Conservation (phyloP, 2,329 filamentous ascomycete genomes). For the Colletotrichum ledebouriae region DNA sequence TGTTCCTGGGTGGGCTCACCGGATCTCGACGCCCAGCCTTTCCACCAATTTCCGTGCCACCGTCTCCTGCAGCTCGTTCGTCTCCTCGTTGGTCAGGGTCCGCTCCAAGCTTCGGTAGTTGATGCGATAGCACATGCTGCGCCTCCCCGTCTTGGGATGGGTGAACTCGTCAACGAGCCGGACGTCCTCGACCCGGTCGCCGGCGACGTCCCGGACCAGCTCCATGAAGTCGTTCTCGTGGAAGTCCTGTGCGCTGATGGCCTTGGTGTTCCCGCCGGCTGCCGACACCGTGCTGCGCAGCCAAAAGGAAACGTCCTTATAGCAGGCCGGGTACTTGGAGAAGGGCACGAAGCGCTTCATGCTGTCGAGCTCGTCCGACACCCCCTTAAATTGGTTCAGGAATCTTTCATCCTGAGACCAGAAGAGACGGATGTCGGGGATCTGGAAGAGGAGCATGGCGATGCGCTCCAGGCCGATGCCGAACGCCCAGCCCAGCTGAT, state of each 20-base stretch:
- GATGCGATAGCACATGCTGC: constrained; percentile 91
- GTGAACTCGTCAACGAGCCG: constrained; percentile 86
- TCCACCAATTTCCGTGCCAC: constrained; percentile 76
- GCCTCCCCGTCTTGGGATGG: constrained; percentile 86
- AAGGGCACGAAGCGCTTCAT: constrained; percentile 83
- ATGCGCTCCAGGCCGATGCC: constrained; percentile 94
- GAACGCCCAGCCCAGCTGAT: constrained; percentile 93
- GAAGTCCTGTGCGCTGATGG: constrained; percentile 64
- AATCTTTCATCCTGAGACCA: constrained; percentile 92
- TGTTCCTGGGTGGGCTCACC: constrained; percentile 49
- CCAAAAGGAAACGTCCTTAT: constrained; percentile 97
- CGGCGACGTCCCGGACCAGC: constrained; percentile 84
- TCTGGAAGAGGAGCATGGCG: constrained; percentile 96
- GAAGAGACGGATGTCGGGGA: constrained; percentile 96
- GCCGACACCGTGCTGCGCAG: constrained; percentile 63
- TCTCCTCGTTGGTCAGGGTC: constrained; percentile 87
- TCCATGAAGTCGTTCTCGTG: constrained; percentile 99
- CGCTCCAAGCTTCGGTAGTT: constrained; percentile 94
- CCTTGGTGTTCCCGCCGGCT: constrained; percentile 60
- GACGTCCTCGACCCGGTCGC: constrained; percentile 90
- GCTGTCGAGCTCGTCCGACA: constrained; percentile 63
- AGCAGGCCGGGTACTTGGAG: constrained; percentile 90
- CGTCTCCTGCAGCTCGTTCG: constrained; percentile 79
- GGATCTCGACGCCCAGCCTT: constrained; percentile 83
- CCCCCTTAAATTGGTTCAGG: constrained; percentile 82